A percentile compares a stretch with the other conserved stretches of the same genome.
phyloP scores from a whole-genome alignment of 345 rosid genomes.

The Excoecaria agallocha region DNA sequence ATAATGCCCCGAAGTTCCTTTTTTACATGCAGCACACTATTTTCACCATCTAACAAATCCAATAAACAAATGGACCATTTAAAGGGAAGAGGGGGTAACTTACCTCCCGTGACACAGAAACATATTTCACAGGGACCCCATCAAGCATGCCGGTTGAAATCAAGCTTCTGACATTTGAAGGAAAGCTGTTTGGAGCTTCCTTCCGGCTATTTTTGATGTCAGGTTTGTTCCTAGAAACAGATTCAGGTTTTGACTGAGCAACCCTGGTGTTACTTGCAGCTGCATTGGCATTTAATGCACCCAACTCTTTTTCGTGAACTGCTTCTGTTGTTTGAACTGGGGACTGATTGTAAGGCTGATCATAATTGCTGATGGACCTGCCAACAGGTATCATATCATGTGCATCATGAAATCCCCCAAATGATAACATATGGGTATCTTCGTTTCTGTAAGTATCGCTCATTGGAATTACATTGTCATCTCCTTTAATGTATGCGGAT shows the following conservation, averaged over 20 bases:
- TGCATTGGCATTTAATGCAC: constrained; percentile 31
- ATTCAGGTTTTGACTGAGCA: constrained; percentile 47
- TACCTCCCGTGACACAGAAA: constrained; percentile 81
- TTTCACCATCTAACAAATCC: constrained; percentile 17
- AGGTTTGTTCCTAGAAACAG: constrained; percentile 50
- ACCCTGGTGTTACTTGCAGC: constrained; percentile 30
- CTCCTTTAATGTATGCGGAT: constrained; percentile 37
- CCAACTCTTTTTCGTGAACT: constrained; percentile 40
- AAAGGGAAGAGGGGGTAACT: constrained; percentile 7
- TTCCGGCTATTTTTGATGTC: constrained; percentile 57
- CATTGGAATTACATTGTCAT: constrained; percentile 29
- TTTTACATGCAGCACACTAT: constrained; percentile 26
- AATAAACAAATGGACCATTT: constrained; percentile 11
- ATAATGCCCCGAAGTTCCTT: constrained; percentile 79
- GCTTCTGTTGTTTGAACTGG: constrained; percentile 42
- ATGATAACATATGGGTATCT: constrained; percentile 55
- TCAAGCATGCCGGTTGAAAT: constrained; percentile 94
- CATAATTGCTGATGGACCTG: constrained; percentile 41
- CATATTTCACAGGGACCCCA: constrained; percentile 82
- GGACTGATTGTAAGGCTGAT: constrained; percentile 42
- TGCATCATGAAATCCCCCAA: constrained; percentile 54
- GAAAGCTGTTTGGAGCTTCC: constrained; percentile 87
- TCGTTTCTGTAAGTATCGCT: constrained; percentile 45
- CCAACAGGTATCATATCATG: constrained; percentile 45
- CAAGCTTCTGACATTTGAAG: constrained; percentile 89